Conservation (phyloP, 768 basidiomycete genomes). For the Cyclocybe cylindracea region DNA sequence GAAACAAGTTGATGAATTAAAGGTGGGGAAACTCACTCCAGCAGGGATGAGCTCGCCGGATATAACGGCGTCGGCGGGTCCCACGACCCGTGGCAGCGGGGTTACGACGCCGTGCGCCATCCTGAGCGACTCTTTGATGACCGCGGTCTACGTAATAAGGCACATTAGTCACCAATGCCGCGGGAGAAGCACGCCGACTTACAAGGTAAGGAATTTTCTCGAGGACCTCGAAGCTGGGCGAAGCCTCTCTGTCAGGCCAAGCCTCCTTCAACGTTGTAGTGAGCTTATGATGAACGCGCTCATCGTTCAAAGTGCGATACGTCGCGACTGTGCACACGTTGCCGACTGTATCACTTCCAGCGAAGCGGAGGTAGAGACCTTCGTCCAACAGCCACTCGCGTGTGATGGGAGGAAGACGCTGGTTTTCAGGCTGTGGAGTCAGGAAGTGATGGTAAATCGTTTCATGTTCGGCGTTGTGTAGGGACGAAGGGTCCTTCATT, state of each 20-base stretch:
- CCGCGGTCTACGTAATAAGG: slow-evolving; percentile 36
- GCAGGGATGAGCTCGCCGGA: slow-evolving; percentile 35
- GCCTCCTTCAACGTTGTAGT: slow-evolving; percentile 32
- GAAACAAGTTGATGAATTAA: not conserved
- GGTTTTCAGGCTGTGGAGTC: slow-evolving; percentile 30
- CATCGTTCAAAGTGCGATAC: slow-evolving; percentile 35
- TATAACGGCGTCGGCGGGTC: slow-evolving; percentile 31
- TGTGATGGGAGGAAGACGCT: slow-evolving; percentile 29
- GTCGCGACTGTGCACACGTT: slow-evolving; percentile 37
- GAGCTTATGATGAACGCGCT: slow-evolving; percentile 27
- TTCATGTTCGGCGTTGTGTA: slow-evolving; percentile 32
- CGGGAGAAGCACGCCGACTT: slow-evolving; percentile 9
- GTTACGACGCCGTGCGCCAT: slow-evolving; percentile 39
- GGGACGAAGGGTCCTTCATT: slow-evolving; percentile 30
- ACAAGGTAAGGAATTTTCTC: slow-evolving; percentile 52
- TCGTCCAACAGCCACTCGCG: slow-evolving; percentile 37
- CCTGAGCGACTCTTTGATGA: slow-evolving; percentile 47
- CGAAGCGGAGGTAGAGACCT: slow-evolving; percentile 36
- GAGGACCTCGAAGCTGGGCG: slow-evolving; percentile 31
- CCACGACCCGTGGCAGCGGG: slow-evolving; percentile 40
- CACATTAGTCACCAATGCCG: not conserved
- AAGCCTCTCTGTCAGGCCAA: slow-evolving; percentile 40
- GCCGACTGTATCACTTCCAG: slow-evolving; percentile 46
- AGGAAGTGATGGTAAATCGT: slow-evolving; percentile 39
- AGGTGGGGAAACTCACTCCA: slow-evolving; percentile 27